A percentile compares a stretch with the other conserved stretches of the same genome.
Conservation (phyloP, 441 rosid species). For the Populus hybrid region DNA sequence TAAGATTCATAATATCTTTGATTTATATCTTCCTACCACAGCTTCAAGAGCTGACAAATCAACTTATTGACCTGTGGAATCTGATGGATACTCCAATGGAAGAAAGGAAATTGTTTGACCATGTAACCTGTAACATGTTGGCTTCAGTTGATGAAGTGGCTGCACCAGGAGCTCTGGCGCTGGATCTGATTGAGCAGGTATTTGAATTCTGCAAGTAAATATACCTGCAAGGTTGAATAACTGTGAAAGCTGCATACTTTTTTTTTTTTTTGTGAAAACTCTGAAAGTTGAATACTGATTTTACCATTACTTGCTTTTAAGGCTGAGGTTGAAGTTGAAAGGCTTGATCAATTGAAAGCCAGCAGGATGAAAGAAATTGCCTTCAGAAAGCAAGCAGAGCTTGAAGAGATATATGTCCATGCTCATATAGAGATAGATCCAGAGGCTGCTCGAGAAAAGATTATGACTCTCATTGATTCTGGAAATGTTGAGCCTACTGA, state of each 20-base stretch:
- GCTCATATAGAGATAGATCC: constrained; percentile 87
- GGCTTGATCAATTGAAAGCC: constrained; percentile 90
- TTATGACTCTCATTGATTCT: constrained; percentile 70
- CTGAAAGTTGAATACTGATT: constrained; percentile 15
- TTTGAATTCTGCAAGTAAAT: constrained; percentile 1
- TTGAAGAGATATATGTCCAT: constrained; percentile 73
- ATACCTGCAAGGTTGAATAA: background rate
- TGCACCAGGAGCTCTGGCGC: constrained; percentile 79
- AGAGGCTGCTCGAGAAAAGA: constrained; percentile 83
- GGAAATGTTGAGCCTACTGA: constrained; percentile 88
- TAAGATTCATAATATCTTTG: constrained; percentile 10
- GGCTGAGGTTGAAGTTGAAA: constrained; percentile 91
- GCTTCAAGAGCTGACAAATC: constrained; percentile 93
- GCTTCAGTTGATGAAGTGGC: constrained; percentile 91
- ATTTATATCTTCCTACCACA: constrained; percentile 28
- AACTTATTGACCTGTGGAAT: constrained; percentile 90
- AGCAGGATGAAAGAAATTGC: constrained; percentile 98
- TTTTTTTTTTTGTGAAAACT: background rate
- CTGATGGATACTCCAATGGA: constrained; percentile 94
- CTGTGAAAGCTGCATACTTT: constrained; percentile 14
- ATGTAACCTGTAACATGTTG: constrained; percentile 82
- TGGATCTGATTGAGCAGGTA: constrained; percentile 93
- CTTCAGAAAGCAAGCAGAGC: constrained; percentile 82
- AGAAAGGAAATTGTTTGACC: constrained; percentile 75
- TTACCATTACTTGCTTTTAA: constrained; percentile 25